Conservation (phyloP, 2,329 filamentous ascomycete species). For the Didymella keratinophila region DNA sequence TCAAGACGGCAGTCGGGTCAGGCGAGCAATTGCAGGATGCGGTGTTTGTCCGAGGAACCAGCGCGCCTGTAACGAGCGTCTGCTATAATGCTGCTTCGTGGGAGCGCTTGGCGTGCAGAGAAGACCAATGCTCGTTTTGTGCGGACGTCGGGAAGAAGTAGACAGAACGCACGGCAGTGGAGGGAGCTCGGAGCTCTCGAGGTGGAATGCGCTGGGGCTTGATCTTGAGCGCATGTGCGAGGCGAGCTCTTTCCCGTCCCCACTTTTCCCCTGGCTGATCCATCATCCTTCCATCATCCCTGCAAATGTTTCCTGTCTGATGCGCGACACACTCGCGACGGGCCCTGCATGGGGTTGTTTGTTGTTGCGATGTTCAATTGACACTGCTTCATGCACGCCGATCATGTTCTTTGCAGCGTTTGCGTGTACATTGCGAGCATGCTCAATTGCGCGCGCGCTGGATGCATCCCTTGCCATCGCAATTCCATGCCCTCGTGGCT, state of each 20-base stretch:
- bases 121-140: neutral
- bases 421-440: neutral
- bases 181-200: neutral
- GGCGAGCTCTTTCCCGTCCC: constrained; percentile 9
- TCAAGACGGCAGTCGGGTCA: constrained; percentile 11
- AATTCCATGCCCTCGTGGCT: constrained; percentile 6
- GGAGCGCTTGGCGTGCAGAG: neutral
- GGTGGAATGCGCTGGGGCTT: constrained; percentile 18
- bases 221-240: constrained; percentile 21
- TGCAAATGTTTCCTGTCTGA: constrained; percentile 2
- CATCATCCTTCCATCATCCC: neutral
- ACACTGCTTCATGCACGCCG: neutral
- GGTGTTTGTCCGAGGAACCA: constrained; percentile 11
- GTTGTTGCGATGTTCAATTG: neutral
- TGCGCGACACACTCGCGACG: constrained; percentile 7
- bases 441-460: neutral
- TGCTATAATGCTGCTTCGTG: neutral
- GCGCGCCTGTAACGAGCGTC: constrained; percentile 9
- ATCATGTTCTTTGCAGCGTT: neutral
- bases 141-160: neutral
- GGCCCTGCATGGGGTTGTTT: constrained; percentile 11
- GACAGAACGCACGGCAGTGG: neutral
- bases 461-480: constrained; percentile 9
- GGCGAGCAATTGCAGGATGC: constrained; percentile 19
- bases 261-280: constrained; percentile 17